Conservation (phyloP, 306 rosid species). For the Cotoneaster glaucophyllus region DNA sequence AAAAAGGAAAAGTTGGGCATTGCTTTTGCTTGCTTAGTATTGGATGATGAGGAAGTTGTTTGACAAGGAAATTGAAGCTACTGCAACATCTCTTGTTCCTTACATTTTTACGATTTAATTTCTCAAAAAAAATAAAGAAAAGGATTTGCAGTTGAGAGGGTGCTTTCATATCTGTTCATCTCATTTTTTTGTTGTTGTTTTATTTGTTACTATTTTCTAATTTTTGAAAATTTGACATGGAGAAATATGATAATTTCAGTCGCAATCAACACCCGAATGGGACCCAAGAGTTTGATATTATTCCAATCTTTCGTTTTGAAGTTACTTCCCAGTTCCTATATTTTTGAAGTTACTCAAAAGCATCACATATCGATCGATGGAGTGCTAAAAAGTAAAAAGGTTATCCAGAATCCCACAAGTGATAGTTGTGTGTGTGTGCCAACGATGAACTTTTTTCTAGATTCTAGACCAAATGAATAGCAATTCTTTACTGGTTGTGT, state of each 20-base stretch:
- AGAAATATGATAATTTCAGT: slow-evolving; percentile 5
- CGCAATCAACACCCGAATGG: slow-evolving; percentile 9
- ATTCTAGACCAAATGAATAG: neutral
- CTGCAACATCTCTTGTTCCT: slow-evolving; percentile 8
- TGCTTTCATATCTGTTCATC: slow-evolving; percentile 37
- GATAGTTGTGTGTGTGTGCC: neutral
- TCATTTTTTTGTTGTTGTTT: neutral
- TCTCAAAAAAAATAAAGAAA: neutral
- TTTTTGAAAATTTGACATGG: slow-evolving; percentile 19
- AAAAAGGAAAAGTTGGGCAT: slow-evolving; percentile 54
- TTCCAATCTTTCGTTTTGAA: slow-evolving; percentile 24
- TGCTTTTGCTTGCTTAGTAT: slow-evolving; percentile 25
- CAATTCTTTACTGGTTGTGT: neutral
- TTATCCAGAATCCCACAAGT: neutral
- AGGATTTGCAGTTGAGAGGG: slow-evolving; percentile 44
- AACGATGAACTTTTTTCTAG: neutral
- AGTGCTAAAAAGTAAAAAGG: neutral
- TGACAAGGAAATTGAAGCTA: slow-evolving; percentile 64
- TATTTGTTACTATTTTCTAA: slow-evolving; percentile 2
- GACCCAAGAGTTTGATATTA: slow-evolving; percentile 1
- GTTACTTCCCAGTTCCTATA: slow-evolving; percentile 3
- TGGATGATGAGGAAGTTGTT: slow-evolving; percentile 29
- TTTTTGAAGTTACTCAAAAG: slow-evolving; percentile 18
- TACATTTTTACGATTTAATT: slow-evolving; percentile 9
- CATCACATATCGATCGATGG: neutral